Base-by-base conservation (phyloP, 352 stramenopile species). In the Globisporangium acanthophoron region DNA sequence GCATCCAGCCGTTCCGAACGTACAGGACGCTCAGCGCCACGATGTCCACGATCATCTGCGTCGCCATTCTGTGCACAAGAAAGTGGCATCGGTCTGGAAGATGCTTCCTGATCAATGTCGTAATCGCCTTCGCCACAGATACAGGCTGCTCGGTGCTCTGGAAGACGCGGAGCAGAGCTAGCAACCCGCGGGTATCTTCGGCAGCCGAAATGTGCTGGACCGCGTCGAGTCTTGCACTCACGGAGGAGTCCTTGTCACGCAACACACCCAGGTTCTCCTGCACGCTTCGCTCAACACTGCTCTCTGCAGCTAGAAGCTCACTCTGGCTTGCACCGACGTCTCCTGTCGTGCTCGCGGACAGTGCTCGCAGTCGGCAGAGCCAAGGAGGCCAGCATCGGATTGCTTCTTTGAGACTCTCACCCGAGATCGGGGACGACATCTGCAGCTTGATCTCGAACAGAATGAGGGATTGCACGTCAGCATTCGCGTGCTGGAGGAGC, bases 1-100 rank as follows among this genome's bases (percentile, higher is more conserved):
- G 74, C 61, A 92, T 78, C 85, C 85, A 94, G 1, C 85, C 85
- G 40, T 89, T 90, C 46, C 72, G 79, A 31, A 92, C 82, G 35
- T 85, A 61, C 18, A 91, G 58, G 6, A 91, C 66, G 50, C 74
- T 87, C 60, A 92, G 90, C 16, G 85, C 69, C 44, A 87, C 58
- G 11, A 92, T 79, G 35, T 92, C 79, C 12, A 82, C 67, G 29
- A 87, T 73, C 24, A 92, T 67, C 20, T 87, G 67, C 18, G 84
- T 86, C 6, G 69, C 69, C 40, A 90, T 67, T 29, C 66, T 78
- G 47, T 53, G 43, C 20, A 84, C 74, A 2, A 92, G 66, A 16
- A 71, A 52, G 16, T 64, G 51, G 43, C 67, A 78, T 47, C 71
- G 72, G 16, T 76, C 62, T 27, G 78, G 76, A 41, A 90, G 85